phyloP scores from a whole-genome alignment of 225 moss, liverwort and hornwort genomes.

The Polytrichum commune region DNA sequence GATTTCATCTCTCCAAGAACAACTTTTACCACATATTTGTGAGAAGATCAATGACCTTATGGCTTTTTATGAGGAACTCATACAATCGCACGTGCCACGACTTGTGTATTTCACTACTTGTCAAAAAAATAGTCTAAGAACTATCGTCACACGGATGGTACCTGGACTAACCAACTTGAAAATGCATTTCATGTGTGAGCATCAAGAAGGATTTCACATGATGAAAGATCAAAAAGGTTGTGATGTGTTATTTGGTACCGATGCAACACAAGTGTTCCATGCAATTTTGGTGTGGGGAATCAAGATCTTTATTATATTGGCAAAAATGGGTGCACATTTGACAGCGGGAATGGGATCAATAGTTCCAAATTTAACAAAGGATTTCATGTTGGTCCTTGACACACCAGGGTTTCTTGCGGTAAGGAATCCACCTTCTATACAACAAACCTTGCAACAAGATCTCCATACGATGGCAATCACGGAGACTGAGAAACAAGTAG shows the following conservation, averaged over 20 bases:
- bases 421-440: not conserved
- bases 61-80: not conserved
- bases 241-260: not conserved
- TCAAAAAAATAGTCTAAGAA: not conserved
- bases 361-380: not conserved
- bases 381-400: not conserved
- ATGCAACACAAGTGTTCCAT: not conserved
- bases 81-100: not conserved
- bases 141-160: not conserved
- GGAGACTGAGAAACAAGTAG: not conserved
- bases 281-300: not conserved
- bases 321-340: not conserved
- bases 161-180: not conserved
- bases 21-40: not conserved
- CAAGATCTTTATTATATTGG: not conserved
- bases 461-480: not conserved
- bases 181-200: conserved; percentile 10
- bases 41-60: not conserved
- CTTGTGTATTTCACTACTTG: not conserved
- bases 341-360: not conserved
- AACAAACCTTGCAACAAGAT: not conserved
- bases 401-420: not conserved
- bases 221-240: not conserved
- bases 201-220: not conserved
- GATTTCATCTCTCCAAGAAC: not conserved